These are phyloP conservation scores for Lentinula sp. DNA, from an alignment of 768 basidiomycete species.

Conservation along the genomic window DNA sequence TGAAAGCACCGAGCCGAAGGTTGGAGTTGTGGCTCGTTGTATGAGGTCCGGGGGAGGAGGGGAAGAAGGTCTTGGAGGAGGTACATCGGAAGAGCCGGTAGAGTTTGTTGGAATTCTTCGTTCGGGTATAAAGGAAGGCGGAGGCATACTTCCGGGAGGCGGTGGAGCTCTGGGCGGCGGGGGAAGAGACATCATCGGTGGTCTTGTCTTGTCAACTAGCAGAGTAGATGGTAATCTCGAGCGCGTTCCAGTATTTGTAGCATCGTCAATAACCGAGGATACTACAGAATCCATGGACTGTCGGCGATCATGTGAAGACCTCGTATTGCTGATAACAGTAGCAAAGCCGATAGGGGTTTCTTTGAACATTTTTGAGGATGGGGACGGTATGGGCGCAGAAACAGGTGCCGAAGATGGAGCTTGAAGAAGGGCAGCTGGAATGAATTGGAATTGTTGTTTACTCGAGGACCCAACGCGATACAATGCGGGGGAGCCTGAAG, in stretches of 20 bases:
- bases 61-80: constrained; percentile 85
- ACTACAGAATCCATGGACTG: constrained; percentile 69
- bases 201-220: constrained; percentile 69
- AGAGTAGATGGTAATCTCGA: constrained; percentile 56
- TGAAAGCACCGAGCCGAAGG: constrained; percentile 58
- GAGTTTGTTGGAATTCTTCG: constrained; percentile 41
- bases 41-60: constrained; percentile 92
- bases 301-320: constrained; percentile 53
- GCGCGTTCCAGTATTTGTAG: constrained; percentile 27
- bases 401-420: constrained; percentile 23
- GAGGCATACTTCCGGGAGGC: constrained; percentile 60
- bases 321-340: constrained; percentile 23
- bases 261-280: constrained; percentile 45
- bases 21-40: constrained; percentile 85
- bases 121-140: constrained; percentile 74
- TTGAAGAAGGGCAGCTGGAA: constrained; percentile 33
- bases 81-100: constrained; percentile 43
- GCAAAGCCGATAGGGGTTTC: constrained; percentile 9
- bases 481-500: constrained; percentile 26
- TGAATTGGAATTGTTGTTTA: constrained; percentile 58
- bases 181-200: constrained; percentile 80
- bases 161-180: constrained; percentile 72
- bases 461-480: constrained; percentile 47
- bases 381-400: constrained; percentile 26
- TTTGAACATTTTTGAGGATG: constrained; percentile 15